phyloP scores from a whole-genome alignment of 1,284 basidiomycete species.

The Malassezia slooffiae region DNA sequence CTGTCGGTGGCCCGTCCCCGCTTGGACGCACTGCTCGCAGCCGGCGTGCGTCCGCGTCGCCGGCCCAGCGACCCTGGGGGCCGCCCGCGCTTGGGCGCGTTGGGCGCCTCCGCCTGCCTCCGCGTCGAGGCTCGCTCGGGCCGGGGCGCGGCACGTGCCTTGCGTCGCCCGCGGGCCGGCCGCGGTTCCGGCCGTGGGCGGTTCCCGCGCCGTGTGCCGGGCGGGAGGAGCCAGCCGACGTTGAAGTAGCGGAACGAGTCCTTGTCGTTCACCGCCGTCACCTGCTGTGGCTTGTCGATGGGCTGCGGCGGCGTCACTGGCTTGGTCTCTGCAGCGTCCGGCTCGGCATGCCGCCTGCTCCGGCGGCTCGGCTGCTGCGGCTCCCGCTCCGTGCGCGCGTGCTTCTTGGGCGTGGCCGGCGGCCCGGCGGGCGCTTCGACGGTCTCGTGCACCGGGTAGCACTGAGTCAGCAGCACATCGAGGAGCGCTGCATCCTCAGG shows the following conservation, averaged over 20 bases:
- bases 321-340: no score
- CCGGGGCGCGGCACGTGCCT: not conserved
- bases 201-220: constrained; percentile 48
- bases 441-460: constrained; percentile 11
- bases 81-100: no score
- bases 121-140: not conserved
- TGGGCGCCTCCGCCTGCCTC: no score
- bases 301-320: no score
- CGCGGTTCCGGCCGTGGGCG: constrained; percentile 9
- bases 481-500: constrained; percentile 10
- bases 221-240: constrained; percentile 74
- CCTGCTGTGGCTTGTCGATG: no score
- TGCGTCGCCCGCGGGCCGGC: not conserved
- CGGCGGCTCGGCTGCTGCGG: no score
- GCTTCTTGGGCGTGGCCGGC: not conserved
- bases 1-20: no score
- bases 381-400: no score
- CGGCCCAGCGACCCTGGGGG: no score
- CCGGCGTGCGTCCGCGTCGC: no score
- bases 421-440: not conserved
- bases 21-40: no score
- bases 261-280: constrained; percentile 55
- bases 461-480: constrained; percentile 11
- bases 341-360: no score
- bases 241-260: constrained; percentile 74